Evolutionary conservation across 768 basidiomycete genomes (phyloP).

Genomic region (Suillus tomentosus): DNA sequence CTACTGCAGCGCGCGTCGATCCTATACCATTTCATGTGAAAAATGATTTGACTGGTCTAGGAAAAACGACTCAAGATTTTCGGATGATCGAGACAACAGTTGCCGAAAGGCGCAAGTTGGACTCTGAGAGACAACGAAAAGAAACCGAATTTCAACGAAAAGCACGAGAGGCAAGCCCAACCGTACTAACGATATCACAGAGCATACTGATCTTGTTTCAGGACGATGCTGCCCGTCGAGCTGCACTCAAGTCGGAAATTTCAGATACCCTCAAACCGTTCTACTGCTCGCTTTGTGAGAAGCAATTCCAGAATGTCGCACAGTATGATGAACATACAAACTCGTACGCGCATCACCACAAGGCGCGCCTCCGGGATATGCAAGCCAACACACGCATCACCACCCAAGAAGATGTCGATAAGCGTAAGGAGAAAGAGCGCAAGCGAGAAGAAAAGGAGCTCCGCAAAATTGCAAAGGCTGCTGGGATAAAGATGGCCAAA

Average conservation of each 20-base stretch:
- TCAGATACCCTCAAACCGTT: conserved; percentile 68
- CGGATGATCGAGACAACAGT: conserved; percentile 86
- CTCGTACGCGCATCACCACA: conserved; percentile 87
- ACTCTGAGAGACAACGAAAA: conserved; percentile 79
- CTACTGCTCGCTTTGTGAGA: conserved; percentile 83
- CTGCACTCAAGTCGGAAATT: conserved; percentile 69
- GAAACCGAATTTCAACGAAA: conserved; percentile 79
- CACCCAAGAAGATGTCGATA: conserved; percentile 67
- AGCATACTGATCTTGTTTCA: conserved; percentile 31
- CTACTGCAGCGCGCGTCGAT: conserved; percentile 67
- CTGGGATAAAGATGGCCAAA: conserved; percentile 67
- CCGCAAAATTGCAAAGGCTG: conserved; percentile 79
- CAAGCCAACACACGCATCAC: conserved; percentile 71
- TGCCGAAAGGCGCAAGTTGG: conserved; percentile 75
- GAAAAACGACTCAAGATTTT: conserved; percentile 77
- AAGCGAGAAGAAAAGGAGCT: conserved; percentile 86
- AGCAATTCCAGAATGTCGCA: conserved; percentile 83
- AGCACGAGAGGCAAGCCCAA: conserved; percentile 61
- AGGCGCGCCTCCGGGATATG: conserved; percentile 81
- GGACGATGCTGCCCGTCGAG: conserved; percentile 65
- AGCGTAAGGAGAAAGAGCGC: conserved; percentile 82
- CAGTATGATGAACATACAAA: conserved; percentile 92
- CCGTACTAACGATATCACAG: neutral
- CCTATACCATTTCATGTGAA: conserved; percentile 84
- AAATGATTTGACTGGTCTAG: conserved; percentile 75